A percentile compares a stretch with the other conserved stretches of the same genome.
These are phyloP conservation scores for Colletotrichum sp. DNA, from an alignment of 2,329 filamentous ascomycete species.

Conservation along the genomic window DNA sequence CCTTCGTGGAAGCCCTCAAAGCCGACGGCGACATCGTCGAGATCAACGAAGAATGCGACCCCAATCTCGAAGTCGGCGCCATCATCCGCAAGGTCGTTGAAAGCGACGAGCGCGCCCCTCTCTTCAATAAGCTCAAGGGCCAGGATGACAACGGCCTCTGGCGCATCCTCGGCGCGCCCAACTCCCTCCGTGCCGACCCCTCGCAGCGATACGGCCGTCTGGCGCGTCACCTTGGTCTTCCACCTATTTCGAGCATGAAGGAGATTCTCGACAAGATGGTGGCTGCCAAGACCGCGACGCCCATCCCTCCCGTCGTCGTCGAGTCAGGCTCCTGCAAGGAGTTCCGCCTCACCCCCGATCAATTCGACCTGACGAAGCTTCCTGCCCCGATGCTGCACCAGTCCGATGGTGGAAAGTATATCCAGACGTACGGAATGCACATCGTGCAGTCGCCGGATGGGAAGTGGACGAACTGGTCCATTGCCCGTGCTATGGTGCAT, in stretches of 20 bases:
- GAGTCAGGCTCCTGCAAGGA: constrained; percentile 48
- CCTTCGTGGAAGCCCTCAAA: constrained; percentile 48
- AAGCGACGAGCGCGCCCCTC: constrained; percentile 49
- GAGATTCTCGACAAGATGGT: constrained; percentile 48
- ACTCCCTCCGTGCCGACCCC: constrained; percentile 35
- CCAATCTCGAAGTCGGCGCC: constrained; percentile 50
- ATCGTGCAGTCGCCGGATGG: constrained; percentile 49
- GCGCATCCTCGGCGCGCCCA: constrained; percentile 51
- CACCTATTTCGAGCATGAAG: constrained; percentile 37
- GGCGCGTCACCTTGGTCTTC: constrained; percentile 45
- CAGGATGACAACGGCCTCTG: constrained; percentile 46
- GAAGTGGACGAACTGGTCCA: constrained; percentile 53
- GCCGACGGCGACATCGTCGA: constrained; percentile 49
- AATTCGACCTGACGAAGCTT: constrained; percentile 47
- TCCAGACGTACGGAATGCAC: constrained; percentile 57
- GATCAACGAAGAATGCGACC: constrained; percentile 46
- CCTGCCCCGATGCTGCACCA: constrained; percentile 48
- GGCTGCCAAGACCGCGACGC: constrained; percentile 33
- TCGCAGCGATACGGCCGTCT: constrained; percentile 43
- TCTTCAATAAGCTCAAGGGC: constrained; percentile 58
- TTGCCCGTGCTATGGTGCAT: constrained; percentile 50
- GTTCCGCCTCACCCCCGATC: constrained; percentile 36
- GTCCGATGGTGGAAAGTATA: constrained; percentile 52
- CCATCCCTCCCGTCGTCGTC: constrained; percentile 36
- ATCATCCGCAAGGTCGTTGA: constrained; percentile 52